Conservation (phyloP, 1,284 basidiomycete genomes). For the Phenoliferia sp. region DNA sequence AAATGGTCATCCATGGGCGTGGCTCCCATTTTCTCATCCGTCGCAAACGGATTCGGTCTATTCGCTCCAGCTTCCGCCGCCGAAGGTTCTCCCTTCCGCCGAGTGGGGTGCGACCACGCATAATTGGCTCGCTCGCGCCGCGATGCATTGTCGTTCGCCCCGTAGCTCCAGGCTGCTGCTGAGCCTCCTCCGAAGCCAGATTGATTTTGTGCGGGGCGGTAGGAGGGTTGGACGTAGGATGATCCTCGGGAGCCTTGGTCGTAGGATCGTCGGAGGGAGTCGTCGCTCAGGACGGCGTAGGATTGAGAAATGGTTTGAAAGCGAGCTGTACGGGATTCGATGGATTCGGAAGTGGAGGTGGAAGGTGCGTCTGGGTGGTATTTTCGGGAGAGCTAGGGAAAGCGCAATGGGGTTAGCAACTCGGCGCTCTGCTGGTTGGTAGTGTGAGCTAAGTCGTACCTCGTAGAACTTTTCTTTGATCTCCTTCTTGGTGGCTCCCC, state of each 20-base stretch:
- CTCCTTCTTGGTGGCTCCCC: constrained; percentile 24
- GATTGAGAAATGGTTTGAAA: constrained; percentile 29
- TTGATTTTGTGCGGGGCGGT: constrained; percentile 3
- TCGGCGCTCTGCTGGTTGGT: not conserved
- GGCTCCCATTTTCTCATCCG: not conserved
- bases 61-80: not conserved
- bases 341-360: constrained; percentile 20
- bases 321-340: constrained; percentile 18
- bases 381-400: constrained; percentile 30
- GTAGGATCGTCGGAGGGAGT: constrained; percentile 13
- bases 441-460: constrained; percentile 14
- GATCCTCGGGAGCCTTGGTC: constrained; percentile 10
- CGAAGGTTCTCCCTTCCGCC: not conserved
- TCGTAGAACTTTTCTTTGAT: constrained; percentile 38
- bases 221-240: constrained; percentile 7
- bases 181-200: constrained; percentile 1
- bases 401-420: not conserved
- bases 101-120: constrained; percentile 28
- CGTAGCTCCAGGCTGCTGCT: constrained; percentile 1
- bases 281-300: constrained; percentile 25
- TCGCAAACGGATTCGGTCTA: constrained; percentile 20
- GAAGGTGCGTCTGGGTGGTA: constrained; percentile 35
- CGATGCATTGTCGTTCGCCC: constrained; percentile 29
- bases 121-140: constrained; percentile 27
- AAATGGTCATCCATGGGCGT: constrained; percentile 20